Evolutionary conservation across 768 basidiomycete species (phyloP), one percentile per base, ranked within the genome.

Genomic region (Galerina marginata): DNA sequence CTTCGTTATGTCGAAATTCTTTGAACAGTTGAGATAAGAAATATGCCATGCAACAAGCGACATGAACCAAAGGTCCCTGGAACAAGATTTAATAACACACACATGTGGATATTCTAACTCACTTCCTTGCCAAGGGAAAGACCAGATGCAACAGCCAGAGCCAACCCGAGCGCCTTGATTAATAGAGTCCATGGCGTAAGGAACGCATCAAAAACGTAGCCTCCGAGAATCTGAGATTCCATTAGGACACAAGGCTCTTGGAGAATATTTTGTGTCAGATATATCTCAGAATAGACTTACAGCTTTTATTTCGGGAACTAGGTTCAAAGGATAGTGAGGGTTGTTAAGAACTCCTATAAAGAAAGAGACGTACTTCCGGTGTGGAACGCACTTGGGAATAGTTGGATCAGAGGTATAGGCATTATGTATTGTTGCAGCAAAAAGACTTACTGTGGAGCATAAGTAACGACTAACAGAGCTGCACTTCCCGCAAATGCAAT

Each of bases 51-150:
- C 93, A 94, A 58, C 89, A 90, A 2, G 91, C 82, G 54, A 96
- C 90, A 69, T 95, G 93, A 0, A 95, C 91, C 33, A 96, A 76
- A 4, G 93, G 93, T 0, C 93, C 93, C 86, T 89, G 7, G 48
- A 52, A 44, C 38, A 49, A 20, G 46, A 61, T 38, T 50, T 49
- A 33, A 61, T 7, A 33, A 1, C 29, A 38, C 20, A 49, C 26
- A 33, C 14, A 45, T 16, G 42, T 46, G 60, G 62, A 26, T 67
- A 59, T 67, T n/a, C 59, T n/a, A 14, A 63, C 54, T 33, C 37
- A 87, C 91, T 79, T 94, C 93, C 76, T 94, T 94, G 20, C 92
- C 92, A 25, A 95, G 76, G 1, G 91, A 92, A 15, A 95, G 78
- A 0, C 93, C 93, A 4, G 92, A 93, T 0, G 91, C 93, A 12